Base-by-base conservation (phyloP, 164 flowering plant genomes). In the Taxillus chinensis region DNA sequence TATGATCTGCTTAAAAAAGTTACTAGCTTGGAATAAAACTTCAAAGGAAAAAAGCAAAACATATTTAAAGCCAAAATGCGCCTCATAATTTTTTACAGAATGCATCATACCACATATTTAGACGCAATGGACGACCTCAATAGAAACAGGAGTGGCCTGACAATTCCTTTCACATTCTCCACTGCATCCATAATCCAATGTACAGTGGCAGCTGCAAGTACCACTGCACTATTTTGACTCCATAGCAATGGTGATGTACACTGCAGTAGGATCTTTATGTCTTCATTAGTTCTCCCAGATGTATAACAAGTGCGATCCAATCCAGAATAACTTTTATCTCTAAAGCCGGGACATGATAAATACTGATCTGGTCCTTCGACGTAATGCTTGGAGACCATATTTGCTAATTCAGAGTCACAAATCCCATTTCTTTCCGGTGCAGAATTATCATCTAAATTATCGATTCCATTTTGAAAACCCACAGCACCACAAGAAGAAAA, bases 151-250 rank as follows among this genome's bases (percentile, higher is more conserved):
- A 95, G 80, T 52, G 99, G 99, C 65, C 87, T 91, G n/a, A 86
- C 93, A 66, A 95, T 86, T 76, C 77, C 86, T 65, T 68, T 78
- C 50, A 95, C 57, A 53, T 87, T 84, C 67, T 84, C 80, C 71
- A 39, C 80, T 50, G 97, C 86, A 8, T 88, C 85, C 92, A 91
- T 85, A 64, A 95, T 83, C 97, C 99, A 95, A 75, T 89, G 99
- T 14, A 91, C 90, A 60, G 93, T 88, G 71, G 93, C 89, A 73
- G 99, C 95, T 56, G 93, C 96, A 68, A 95, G 86, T 53, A 95
- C 95, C 39, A 91, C 97, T 41, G 96, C 96, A 79, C 99, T 91
- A 60, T 95, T 95, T 64, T 87, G 82, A 80, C 96, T 91, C 99
- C 99, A 95, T 66, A 95, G 68, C 70, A 95, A 79, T 10, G 97